A percentile compares a stretch with the other conserved stretches of the same genome.
phyloP scores from a whole-genome alignment of 1,284 basidiomycete species.

The Marasmius sp. region DNA sequence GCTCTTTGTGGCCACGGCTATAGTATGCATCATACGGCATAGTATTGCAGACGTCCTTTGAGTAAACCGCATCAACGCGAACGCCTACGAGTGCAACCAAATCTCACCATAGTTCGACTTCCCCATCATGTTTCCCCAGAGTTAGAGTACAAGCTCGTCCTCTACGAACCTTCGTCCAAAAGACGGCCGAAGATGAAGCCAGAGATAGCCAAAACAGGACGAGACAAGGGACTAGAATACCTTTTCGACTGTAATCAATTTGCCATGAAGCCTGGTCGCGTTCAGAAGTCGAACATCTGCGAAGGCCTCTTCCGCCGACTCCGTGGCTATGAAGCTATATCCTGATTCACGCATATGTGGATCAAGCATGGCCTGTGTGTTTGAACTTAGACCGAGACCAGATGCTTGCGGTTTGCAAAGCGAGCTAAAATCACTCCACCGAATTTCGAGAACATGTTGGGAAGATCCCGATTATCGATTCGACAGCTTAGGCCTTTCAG shows the following conservation, averaged over 20 bases:
- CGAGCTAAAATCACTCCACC: slow-evolving; percentile 69
- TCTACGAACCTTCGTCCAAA: slow-evolving; percentile 74
- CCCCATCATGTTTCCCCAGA: slow-evolving; percentile 91
- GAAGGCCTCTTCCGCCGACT: slow-evolving; percentile 83
- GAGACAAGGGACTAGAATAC: slow-evolving; percentile 36
- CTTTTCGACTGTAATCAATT: slow-evolving; percentile 85
- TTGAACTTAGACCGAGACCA: slow-evolving; percentile 58
- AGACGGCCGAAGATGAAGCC: background rate
- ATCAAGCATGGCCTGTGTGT: slow-evolving; percentile 95
- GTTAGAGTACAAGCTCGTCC: slow-evolving; percentile 94
- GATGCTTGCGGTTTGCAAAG: background rate
- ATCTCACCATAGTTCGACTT: slow-evolving; percentile 65
- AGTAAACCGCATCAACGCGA: slow-evolving; percentile 8
- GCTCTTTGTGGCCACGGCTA: slow-evolving; percentile 43
- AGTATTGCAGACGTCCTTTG: slow-evolving; percentile 70
- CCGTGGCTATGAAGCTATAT: slow-evolving; percentile 97
- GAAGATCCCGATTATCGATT: slow-evolving; percentile 85
- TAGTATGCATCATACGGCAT: slow-evolving; percentile 81
- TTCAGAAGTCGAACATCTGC: slow-evolving; percentile 85
- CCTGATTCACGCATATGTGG: slow-evolving; percentile 96
- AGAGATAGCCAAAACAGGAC: background rate
- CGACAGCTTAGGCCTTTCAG: slow-evolving; percentile 85
- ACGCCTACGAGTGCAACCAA: slow-evolving; percentile 10
- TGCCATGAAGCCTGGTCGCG: slow-evolving; percentile 83
- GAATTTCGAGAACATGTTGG: slow-evolving; percentile 85